A percentile compares a stretch with the other conserved stretches of the same genome.
These are phyloP conservation scores for Solanum hybrid DNA, from an alignment of 305 asterid genomes.

Conservation along the genomic window DNA sequence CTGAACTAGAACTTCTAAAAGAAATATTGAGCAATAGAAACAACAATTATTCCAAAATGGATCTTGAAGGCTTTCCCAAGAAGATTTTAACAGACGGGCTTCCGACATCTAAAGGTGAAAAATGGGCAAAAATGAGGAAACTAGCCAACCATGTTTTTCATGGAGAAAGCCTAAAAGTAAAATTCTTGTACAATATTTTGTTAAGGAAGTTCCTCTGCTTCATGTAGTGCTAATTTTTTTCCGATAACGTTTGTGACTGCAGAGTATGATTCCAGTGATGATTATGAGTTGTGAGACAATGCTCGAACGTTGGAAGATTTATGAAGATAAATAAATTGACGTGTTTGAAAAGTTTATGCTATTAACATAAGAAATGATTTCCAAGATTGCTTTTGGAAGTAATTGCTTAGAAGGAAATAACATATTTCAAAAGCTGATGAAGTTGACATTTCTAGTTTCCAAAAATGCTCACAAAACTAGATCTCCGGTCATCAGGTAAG, in stretches of 20 bases:
- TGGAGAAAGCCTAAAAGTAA: conserved; percentile 51
- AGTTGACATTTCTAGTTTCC: conserved; percentile 29
- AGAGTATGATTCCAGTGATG: conserved; percentile 61
- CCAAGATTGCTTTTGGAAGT: conserved; percentile 83
- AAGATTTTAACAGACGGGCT: conserved; percentile 66
- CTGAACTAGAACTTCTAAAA: conserved; percentile 49
- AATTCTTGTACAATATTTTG: not conserved
- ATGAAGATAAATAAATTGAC: conserved; percentile 47
- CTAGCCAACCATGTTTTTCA: conserved; percentile 56
- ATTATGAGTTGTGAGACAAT: conserved; percentile 41
- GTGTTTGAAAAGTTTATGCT: conserved; percentile 51
- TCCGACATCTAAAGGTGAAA: conserved; percentile 48
- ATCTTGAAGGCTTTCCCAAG: conserved; percentile 43
- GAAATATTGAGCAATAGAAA: conserved; percentile 49
- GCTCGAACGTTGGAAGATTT: conserved; percentile 51
- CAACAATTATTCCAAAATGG: conserved; percentile 39
- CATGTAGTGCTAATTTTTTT: not conserved
- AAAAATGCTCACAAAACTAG: conserved; percentile 32
- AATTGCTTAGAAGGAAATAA: conserved; percentile 58
- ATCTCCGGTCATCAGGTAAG: conserved; percentile 28
- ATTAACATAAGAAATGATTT: conserved; percentile 54
- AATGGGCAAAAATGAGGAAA: conserved; percentile 58
- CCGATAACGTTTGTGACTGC: not conserved
- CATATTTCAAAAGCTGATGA: conserved; percentile 55
- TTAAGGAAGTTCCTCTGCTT: not conserved